A percentile compares a stretch with the other conserved stretches of the same genome.
phyloP scores from a whole-genome alignment of 768 basidiomycete species.

The Tephrocybe sp. region DNA sequence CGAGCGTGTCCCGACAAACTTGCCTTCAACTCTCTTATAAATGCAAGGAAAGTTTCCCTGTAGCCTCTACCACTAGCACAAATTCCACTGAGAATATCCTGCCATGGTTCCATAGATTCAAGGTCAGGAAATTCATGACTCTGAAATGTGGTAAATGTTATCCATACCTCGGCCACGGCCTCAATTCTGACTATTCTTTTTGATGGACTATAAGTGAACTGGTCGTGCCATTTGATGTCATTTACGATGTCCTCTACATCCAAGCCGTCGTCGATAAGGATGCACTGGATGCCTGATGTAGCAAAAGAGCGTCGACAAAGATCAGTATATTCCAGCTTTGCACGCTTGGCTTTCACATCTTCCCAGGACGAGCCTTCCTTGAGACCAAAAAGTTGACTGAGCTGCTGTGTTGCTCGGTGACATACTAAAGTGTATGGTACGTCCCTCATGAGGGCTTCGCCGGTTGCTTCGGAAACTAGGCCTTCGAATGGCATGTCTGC shows the following conservation, averaged over 20 bases:
- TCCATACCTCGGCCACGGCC: slow-evolving; percentile 66
- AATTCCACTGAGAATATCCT: slow-evolving; percentile 33
- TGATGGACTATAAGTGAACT: slow-evolving; percentile 49
- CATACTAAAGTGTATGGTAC: slow-evolving; percentile 58
- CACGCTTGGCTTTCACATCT: slow-evolving; percentile 49
- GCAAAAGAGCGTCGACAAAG: slow-evolving; percentile 59
- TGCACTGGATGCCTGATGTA: slow-evolving; percentile 59
- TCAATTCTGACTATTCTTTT: slow-evolving; percentile 73
- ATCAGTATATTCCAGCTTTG: slow-evolving; percentile 46
- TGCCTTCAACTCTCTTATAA: slow-evolving; percentile 34
- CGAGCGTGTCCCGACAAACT: slow-evolving; percentile 36
- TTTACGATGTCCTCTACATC: slow-evolving; percentile 47
- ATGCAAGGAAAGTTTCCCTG: slow-evolving; percentile 23
- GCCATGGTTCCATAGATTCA: too few species aligned
- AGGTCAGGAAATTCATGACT: neutral
- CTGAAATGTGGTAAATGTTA: neutral
- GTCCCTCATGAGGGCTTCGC: slow-evolving; percentile 49
- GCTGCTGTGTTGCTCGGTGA: slow-evolving; percentile 55
- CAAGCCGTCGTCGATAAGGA: slow-evolving; percentile 77
- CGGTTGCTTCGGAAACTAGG: slow-evolving; percentile 63
- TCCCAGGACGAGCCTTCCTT: slow-evolving; percentile 50
- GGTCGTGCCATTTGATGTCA: slow-evolving; percentile 61
- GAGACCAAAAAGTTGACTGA: slow-evolving; percentile 52
- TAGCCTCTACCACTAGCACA: slow-evolving; percentile 16
- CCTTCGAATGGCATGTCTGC: slow-evolving; percentile 58